phyloP scores from a whole-genome alignment of 805 yeast species.

The Metschnikowia continentalis region DNA sequence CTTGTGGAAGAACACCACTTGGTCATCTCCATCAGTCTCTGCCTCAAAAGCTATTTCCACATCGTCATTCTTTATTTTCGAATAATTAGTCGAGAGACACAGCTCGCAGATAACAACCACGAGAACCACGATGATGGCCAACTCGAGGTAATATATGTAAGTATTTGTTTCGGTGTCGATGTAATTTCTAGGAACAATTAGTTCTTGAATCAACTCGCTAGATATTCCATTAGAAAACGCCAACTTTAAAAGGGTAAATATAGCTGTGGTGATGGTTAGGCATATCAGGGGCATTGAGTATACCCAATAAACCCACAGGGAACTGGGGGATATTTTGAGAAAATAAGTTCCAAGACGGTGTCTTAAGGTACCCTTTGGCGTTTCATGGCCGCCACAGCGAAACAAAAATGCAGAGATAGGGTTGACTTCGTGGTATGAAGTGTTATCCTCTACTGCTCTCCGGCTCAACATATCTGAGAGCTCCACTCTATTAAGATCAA shows the following conservation, averaged over 20 bases:
- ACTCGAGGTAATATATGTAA: constrained; percentile 52
- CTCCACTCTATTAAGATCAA: constrained; percentile 64
- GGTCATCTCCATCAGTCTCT: constrained; percentile 1
- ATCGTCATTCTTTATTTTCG: background rate
- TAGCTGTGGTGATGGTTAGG: background rate
- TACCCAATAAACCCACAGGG: constrained; percentile 11
- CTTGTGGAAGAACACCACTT: constrained; percentile 2
- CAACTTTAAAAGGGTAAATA: background rate
- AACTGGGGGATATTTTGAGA: constrained; percentile 10
- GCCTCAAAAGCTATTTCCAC: background rate
- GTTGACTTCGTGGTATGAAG: constrained; percentile 26
- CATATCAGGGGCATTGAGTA: constrained; percentile 18
- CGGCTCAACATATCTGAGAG: constrained; percentile 44
- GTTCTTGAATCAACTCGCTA: background rate
- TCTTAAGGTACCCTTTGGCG: constrained; percentile 19
- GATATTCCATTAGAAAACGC: background rate
- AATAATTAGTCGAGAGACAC: background rate
- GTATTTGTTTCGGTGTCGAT: constrained; percentile 22
- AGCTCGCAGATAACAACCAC: background rate
- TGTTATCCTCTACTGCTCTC: constrained; percentile 16
- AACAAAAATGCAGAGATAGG: constrained; percentile 24
- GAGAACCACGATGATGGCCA: constrained; percentile 38
- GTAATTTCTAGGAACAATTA: background rate
- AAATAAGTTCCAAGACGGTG: constrained; percentile 26
- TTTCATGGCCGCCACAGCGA: constrained; percentile 13